phyloP scores from a whole-genome alignment of 2,329 filamentous ascomycete genomes.

The Rutstroemia sp. region DNA sequence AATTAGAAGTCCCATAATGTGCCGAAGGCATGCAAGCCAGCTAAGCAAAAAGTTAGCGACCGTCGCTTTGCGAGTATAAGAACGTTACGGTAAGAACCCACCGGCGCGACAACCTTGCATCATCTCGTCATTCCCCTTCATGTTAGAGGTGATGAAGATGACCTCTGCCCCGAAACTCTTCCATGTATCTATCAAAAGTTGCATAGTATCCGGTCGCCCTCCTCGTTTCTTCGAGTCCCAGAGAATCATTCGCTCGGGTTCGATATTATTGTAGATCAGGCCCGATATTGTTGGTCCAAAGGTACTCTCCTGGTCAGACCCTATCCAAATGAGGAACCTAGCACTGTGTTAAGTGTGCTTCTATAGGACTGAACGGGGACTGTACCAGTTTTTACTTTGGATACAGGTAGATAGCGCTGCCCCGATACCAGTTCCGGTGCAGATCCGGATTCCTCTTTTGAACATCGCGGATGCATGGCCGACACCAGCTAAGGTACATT shows the following conservation, averaged over 20 bases:
- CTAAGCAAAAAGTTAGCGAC: slow-evolving; percentile 19
- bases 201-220: slow-evolving; percentile 33
- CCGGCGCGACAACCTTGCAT: slow-evolving; percentile 35
- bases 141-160: slow-evolving; percentile 37
- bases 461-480: slow-evolving; percentile 37
- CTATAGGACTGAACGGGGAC: not conserved
- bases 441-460: slow-evolving; percentile 35
- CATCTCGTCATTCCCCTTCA: slow-evolving; percentile 37
- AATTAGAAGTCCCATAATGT: slow-evolving; percentile 35
- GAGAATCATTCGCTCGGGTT: slow-evolving; percentile 35
- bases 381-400: slow-evolving; percentile 33
- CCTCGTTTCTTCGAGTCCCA: slow-evolving; percentile 37
- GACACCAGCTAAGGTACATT: slow-evolving; percentile 31
- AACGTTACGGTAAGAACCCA: slow-evolving; percentile 18
- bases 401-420: slow-evolving; percentile 36
- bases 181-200: slow-evolving; percentile 35
- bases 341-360: slow-evolving; percentile 4
- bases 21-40: slow-evolving; percentile 33
- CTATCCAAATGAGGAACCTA: slow-evolving; percentile 38
- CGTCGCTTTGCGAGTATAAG: not conserved
- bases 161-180: slow-evolving; percentile 35
- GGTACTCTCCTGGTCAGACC: slow-evolving; percentile 35
- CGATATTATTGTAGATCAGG: slow-evolving; percentile 34
- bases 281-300: slow-evolving; percentile 35
- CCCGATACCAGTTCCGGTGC: slow-evolving; percentile 36